Percentiles rank a stretch among this genome's conserved stretches.
Evolutionary conservation across 768 basidiomycete genomes (phyloP).

Genomic region (Amanita subjunquillea): DNA sequence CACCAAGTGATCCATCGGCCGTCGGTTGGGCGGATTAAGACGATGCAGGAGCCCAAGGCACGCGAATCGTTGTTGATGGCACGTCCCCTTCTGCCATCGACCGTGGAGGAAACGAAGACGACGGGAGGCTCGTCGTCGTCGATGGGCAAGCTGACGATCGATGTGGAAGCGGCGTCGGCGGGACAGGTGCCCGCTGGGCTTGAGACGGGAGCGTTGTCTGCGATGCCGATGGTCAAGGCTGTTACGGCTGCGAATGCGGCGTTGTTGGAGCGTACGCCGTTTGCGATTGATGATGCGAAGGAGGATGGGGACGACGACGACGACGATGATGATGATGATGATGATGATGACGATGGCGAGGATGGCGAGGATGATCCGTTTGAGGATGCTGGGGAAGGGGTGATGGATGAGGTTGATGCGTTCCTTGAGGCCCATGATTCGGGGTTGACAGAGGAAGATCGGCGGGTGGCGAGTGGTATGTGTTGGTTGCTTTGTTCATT

Average conservation of each 20-base stretch:
- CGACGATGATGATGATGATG: slow-evolving; percentile 23
- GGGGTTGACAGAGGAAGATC: slow-evolving; percentile 71
- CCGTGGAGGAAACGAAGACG: not conserved
- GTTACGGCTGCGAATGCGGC: slow-evolving; percentile 74
- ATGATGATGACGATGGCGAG: slow-evolving; percentile 27
- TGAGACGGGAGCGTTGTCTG: slow-evolving; percentile 34
- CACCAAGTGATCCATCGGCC: slow-evolving; percentile 82
- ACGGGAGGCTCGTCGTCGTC: not conserved
- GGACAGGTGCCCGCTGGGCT: slow-evolving; percentile 22
- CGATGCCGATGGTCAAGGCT: slow-evolving; percentile 60
- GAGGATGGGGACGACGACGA: slow-evolving; percentile 52
- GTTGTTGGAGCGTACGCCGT: slow-evolving; percentile 85
- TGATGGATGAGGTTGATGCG: slow-evolving; percentile 92
- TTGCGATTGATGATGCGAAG: slow-evolving; percentile 93
- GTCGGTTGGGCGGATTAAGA: slow-evolving; percentile 78
- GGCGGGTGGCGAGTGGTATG: slow-evolving; percentile 67
- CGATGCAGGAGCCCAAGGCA: slow-evolving; percentile 78
- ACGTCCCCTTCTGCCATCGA: slow-evolving; percentile 10
- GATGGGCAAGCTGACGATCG: slow-evolving; percentile 29
- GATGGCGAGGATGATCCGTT: slow-evolving; percentile 21
- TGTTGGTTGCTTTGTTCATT: too few relatives aligned
- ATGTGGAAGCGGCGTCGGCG: slow-evolving; percentile 22
- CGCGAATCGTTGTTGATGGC: slow-evolving; percentile 80
- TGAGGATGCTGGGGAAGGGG: slow-evolving; percentile 40
- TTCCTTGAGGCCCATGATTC: slow-evolving; percentile 93